Conservation (phyloP, 2,329 filamentous ascomycete genomes). For the Diaporthe sp. region DNA sequence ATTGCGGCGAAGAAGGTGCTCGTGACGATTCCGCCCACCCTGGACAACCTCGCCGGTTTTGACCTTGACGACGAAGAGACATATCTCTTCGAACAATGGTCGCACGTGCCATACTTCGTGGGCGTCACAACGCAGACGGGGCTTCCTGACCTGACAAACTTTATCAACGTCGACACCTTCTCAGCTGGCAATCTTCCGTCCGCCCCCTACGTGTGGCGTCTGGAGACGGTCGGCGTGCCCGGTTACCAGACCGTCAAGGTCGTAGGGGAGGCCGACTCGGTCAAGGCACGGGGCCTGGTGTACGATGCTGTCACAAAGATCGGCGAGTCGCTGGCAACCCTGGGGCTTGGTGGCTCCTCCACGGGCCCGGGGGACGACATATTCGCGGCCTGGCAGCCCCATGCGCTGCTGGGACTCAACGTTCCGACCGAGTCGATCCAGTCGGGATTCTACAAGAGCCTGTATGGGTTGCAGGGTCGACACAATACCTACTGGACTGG, state of each 20-base stretch:
- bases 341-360: neutral
- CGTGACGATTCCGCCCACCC: constrained; percentile 1
- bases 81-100: neutral
- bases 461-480: constrained; percentile 5
- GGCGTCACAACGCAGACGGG: neutral
- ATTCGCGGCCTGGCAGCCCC: neutral
- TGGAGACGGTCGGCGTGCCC: constrained; percentile 18
- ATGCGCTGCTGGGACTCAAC: neutral
- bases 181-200: constrained; percentile 9
- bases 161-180: neutral
- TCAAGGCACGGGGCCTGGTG: neutral
- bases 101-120: constrained; percentile 4
- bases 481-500: constrained; percentile 19
- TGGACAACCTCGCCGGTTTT: neutral
- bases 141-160: constrained; percentile 12
- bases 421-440: constrained; percentile 1
- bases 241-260: constrained; percentile 19
- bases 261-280: constrained; percentile 1
- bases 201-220: neutral
- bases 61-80: constrained; percentile 13
- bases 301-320: constrained; percentile 11
- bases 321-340: neutral
- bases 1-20: neutral
- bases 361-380: neutral
- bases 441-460: constrained; percentile 6